phyloP scores from a whole-genome alignment of 2,329 filamentous ascomycete genomes.

The Davidsoniella eucalypti region DNA sequence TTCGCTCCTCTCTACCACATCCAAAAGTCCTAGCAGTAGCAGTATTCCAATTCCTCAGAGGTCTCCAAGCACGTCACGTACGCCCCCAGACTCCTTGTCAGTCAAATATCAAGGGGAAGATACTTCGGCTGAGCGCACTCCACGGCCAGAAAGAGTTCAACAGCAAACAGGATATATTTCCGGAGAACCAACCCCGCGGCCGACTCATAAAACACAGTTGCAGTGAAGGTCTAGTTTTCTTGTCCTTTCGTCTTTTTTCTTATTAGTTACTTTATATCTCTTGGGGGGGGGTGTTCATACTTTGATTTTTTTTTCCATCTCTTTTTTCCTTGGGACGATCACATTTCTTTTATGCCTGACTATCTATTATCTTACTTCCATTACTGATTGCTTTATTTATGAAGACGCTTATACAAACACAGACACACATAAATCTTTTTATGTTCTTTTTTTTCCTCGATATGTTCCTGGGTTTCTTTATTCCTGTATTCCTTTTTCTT shows the following conservation, averaged over 20 bases:
- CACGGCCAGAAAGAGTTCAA: constrained; percentile 4
- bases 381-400: neutral
- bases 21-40: no score
- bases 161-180: neutral
- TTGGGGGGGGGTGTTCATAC: neutral
- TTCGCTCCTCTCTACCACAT: no score
- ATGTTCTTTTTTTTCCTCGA: neutral
- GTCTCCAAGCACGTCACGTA: neutral
- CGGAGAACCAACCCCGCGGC: constrained; percentile 4
- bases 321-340: constrained; percentile 1
- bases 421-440: no score
- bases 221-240: neutral
- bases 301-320: neutral
- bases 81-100: constrained; percentile 7
- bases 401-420: neutral
- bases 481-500: no score
- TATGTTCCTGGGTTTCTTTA: no score
- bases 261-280: neutral
- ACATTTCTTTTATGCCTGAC: neutral
- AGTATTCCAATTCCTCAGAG: neutral
- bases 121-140: constrained; percentile 3
- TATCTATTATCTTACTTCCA: neutral
- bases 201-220: constrained; percentile 1
- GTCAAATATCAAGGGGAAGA: neutral
- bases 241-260: neutral